Evolutionary conservation across 108 stramenopile genomes (phyloP).

Genomic region (Skeletonema potamos): DNA sequence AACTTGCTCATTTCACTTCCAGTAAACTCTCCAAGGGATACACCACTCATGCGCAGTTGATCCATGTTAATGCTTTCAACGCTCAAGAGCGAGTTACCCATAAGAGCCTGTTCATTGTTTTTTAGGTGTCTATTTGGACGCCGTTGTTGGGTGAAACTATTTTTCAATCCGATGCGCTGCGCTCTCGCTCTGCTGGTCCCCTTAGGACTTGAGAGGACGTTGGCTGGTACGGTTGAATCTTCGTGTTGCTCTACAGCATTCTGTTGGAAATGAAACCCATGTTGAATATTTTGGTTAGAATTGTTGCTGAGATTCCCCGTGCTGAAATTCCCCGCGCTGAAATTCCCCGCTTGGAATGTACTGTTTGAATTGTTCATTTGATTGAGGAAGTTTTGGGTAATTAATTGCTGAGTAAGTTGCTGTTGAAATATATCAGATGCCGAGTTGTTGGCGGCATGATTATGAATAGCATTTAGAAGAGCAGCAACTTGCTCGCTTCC

Average conservation of each 20-base stretch:
- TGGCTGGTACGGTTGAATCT: slow-evolving; percentile 9
- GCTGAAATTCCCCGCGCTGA: too few relatives aligned
- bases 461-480: not conserved
- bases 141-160: slow-evolving; percentile 22
- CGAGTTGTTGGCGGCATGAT: not conserved
- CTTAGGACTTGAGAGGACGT: not conserved
- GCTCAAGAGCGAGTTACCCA: slow-evolving; percentile 31
- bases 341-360: not conserved
- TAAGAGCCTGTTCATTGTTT: not conserved
- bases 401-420: slow-evolving; percentile 9
- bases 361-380: not conserved
- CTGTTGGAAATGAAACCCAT: slow-evolving; percentile 3
- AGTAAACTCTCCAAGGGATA: slow-evolving; percentile 9
- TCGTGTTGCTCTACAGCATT: slow-evolving; percentile 2
- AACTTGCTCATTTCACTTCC: slow-evolving; percentile 2
- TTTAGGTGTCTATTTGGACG: slow-evolving; percentile 3
- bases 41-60: slow-evolving; percentile 22
- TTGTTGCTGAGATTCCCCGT: not conserved
- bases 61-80: slow-evolving; percentile 33
- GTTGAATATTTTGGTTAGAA: not conserved
- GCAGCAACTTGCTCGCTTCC: not conserved
- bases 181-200: not conserved
- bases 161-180: slow-evolving; percentile 17
- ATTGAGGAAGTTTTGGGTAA: slow-evolving; percentile 1
- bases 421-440: not conserved